Evolutionary conservation across 2,329 filamentous ascomycete genomes (phyloP), one percentile per base, ranked within the genome.

Genomic region (Apiospora aurea): DNA sequence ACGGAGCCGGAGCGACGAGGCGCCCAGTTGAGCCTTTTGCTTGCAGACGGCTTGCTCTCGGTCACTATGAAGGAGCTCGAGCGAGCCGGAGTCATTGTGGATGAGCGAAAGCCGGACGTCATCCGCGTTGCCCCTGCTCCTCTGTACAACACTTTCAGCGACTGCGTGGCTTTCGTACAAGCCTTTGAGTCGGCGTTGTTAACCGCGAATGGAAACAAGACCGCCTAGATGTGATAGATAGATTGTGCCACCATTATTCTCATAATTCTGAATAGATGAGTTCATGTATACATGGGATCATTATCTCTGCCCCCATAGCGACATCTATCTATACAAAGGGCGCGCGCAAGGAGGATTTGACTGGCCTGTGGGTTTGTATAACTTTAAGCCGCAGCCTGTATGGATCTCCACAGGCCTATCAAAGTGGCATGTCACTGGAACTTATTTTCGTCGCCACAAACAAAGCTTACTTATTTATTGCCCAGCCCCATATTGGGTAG

Each of bases 21-120:
- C 24, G 92, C 93, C 2, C 93, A 95, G 80, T 82, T 96, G 38
- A 94, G 92, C 77, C 79, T 95, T 43, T 83, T 87, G 69, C 85
- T 95, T 13, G 78, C 84, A 13, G 85, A 87, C 0, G 91, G 90
- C 4, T 78, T 94, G 71, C 82, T 95, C 67, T 89, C 92, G 69
- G 77, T 79, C 1, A 89, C 94, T 5, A 88, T 93, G 82, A 82
- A 87, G 71, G 83, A 85, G 68, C 81, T 95, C 16, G 89, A 93
- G 75, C 83, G 86, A 46, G 82, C 86, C 11, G 90, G 89, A 4
- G 88, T 95, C 1, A 87, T 95, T 1, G 87, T 94, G 47, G 93
- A 96, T 78, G 92, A 95, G 83, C 84, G 93, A 72, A 90, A 89
- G 78, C 93, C 93, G 5, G 90, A 95, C 80, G 93, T 95, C 16